Evolutionary conservation across 176 grass and related monocot species (phyloP).

Genomic region (Eragrostis nindensis): DNA sequence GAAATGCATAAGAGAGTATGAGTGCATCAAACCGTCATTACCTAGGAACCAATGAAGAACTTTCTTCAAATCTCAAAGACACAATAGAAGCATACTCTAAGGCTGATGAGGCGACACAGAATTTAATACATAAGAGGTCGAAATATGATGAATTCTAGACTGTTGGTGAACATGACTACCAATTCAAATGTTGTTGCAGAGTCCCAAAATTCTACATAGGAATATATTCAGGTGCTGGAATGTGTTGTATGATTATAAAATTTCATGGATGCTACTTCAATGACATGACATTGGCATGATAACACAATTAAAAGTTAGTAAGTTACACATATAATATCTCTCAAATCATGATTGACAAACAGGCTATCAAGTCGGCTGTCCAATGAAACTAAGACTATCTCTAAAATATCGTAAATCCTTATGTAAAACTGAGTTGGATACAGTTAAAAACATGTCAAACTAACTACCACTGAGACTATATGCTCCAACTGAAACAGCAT

Average conservation of each 20-base stretch:
- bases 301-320: not conserved
- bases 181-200: not conserved
- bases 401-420: not conserved
- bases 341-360: not conserved
- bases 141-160: not conserved
- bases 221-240: not conserved
- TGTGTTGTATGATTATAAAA: not conserved
- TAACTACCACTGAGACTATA: not conserved
- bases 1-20: conserved; percentile 37
- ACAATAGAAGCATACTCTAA: not conserved
- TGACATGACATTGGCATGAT: not conserved
- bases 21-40: not conserved
- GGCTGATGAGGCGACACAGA: not conserved
- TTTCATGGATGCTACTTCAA: not conserved
- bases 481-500: not conserved
- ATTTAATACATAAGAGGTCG: too few species aligned
- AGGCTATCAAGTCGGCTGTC: not conserved
- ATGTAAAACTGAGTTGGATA: not conserved
- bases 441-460: conserved; percentile 6
- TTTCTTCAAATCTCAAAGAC: not conserved
- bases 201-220: too few species aligned
- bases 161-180: not conserved
- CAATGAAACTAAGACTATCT: not conserved
- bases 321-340: not conserved
- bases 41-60: not conserved